Evolutionary conservation across 768 basidiomycete species (phyloP).

Genomic region (Brasilioporus rufonigricans): DNA sequence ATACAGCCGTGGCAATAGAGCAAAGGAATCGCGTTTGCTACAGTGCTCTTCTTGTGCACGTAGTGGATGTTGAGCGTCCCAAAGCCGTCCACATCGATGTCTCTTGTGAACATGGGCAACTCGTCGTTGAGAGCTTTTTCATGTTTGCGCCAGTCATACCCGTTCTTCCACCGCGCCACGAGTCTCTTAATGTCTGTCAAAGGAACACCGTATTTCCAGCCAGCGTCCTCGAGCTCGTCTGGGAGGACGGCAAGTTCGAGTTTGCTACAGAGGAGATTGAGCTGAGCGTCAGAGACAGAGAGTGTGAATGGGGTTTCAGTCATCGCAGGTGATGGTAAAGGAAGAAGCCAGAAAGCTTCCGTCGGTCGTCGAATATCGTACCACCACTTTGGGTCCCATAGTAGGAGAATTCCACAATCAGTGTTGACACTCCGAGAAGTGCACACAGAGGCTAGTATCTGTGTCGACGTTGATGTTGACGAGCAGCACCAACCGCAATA

Average conservation of each 20-base stretch:
- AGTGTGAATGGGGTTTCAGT: slow-evolving; percentile 47
- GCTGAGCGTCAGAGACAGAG: slow-evolving; percentile 39
- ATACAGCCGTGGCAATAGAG: slow-evolving; percentile 61
- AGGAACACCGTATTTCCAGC: slow-evolving; percentile 54
- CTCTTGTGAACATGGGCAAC: slow-evolving; percentile 53
- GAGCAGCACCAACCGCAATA: no score
- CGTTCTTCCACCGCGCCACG: slow-evolving; percentile 47
- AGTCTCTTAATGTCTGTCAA: slow-evolving; percentile 49
- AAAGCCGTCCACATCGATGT: slow-evolving; percentile 47
- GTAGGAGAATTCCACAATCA: not conserved
- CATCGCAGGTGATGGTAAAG: not conserved
- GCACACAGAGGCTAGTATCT: no score
- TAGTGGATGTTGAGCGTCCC: no score
- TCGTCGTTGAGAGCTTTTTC: slow-evolving; percentile 50
- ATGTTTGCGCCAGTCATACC: slow-evolving; percentile 54
- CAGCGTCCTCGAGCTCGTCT: slow-evolving; percentile 52
- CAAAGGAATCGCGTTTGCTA: slow-evolving; percentile 50
- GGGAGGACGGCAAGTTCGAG: slow-evolving; percentile 51
- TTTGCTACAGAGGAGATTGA: slow-evolving; percentile 43
- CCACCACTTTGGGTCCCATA: no score
- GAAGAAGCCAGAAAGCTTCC: not conserved
- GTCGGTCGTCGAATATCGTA: not conserved
- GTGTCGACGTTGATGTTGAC: no score
- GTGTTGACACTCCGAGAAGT: not conserved
- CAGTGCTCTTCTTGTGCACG: slow-evolving; percentile 50